A percentile compares a stretch with the other conserved stretches of the same genome.
Conservation (phyloP, 75 land plant species). For the Picea sitchensis region DNA sequence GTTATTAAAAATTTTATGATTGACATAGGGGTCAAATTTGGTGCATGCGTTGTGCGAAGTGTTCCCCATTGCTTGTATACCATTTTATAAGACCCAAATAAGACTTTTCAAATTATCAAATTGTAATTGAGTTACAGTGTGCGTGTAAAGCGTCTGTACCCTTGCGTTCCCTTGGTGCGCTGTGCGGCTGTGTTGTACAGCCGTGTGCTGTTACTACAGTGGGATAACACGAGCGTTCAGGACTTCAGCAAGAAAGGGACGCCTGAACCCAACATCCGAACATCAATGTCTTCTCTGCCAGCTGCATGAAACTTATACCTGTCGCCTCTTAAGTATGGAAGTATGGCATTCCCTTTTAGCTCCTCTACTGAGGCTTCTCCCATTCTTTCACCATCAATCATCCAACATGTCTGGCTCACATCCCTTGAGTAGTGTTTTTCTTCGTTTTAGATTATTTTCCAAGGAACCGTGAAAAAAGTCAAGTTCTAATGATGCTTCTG, state of each 20-base stretch:
- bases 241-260: constrained; percentile 89
- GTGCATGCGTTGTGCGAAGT: no score
- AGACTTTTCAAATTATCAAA: no score
- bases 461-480: constrained; percentile 18
- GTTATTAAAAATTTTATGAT: no score
- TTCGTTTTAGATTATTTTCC: constrained; percentile 37
- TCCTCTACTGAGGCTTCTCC: constrained; percentile 99
- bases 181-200: no score
- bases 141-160: no score
- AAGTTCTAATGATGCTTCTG: constrained; percentile 28
- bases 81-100: no score
- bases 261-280: constrained; percentile 98
- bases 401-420: constrained; percentile 94
- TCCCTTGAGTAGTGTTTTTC: constrained; percentile 83
- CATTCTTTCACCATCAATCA: constrained; percentile 92
- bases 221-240: constrained; percentile 76
- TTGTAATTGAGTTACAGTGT: no score
- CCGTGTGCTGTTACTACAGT: background rate
- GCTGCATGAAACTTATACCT: constrained; percentile 97
- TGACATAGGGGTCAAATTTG: no score
- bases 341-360: constrained; percentile 62
- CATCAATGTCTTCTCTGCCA: constrained; percentile 99
- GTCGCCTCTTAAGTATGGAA: constrained; percentile 71
- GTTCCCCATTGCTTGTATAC: no score
- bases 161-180: no score